Evolutionary conservation across 2,329 filamentous ascomycete genomes (phyloP).

Genomic region (Phialophora expanda): DNA sequence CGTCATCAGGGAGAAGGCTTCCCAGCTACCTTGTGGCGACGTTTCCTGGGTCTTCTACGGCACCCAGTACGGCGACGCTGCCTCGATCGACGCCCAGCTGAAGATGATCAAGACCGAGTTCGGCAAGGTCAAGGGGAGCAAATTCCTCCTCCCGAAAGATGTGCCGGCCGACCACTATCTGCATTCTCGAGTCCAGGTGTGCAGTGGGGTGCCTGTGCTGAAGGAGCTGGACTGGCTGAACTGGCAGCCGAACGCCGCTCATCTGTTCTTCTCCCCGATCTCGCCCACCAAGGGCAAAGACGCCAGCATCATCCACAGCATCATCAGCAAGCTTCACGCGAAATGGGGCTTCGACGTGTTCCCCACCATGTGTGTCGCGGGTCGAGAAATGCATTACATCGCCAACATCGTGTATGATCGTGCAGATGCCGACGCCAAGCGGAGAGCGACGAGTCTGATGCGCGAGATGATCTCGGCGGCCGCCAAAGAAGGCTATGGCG

Average conservation of each 20-base stretch:
- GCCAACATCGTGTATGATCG: constrained; percentile 46
- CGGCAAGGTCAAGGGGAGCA: constrained; percentile 41
- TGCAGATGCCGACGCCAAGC: constrained; percentile 38
- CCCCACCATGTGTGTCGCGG: constrained; percentile 38
- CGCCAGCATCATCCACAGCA: constrained; percentile 40
- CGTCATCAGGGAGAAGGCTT: constrained; percentile 42
- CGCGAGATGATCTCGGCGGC: constrained; percentile 47
- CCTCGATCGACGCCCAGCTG: constrained; percentile 40
- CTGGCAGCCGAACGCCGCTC: constrained; percentile 46
- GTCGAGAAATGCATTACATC: constrained; percentile 46
- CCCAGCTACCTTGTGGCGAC: constrained; percentile 40
- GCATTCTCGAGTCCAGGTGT: constrained; percentile 41
- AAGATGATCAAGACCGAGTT: constrained; percentile 41
- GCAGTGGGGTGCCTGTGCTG: constrained; percentile 40
- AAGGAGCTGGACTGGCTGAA: constrained; percentile 45
- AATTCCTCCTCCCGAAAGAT: constrained; percentile 44
- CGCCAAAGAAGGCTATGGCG: constrained; percentile 52
- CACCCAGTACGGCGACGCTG: constrained; percentile 41
- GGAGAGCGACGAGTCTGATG: constrained; percentile 42
- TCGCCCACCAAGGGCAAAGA: constrained; percentile 44
- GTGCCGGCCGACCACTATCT: constrained; percentile 43
- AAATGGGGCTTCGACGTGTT: constrained; percentile 38
- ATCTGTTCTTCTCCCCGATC: constrained; percentile 47
- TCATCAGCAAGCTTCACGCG: constrained; percentile 39
- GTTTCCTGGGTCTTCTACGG: constrained; percentile 45